Evolutionary conservation across 1,139 yeast species (phyloP).

Genomic region (Zygotorulaspora mrakii): DNA sequence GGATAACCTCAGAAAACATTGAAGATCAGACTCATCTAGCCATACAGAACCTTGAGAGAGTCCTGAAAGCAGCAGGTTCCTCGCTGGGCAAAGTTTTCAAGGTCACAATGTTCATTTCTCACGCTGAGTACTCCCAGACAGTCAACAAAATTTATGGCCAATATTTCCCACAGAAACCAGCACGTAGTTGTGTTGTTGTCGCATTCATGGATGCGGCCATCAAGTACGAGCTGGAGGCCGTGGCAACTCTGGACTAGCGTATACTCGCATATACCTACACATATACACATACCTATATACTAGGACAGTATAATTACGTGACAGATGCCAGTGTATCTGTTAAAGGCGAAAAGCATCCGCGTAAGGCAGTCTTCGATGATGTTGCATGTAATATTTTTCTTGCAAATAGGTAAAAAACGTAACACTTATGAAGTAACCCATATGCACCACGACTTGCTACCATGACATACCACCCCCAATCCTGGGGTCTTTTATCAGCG

Average conservation of each 20-base stretch:
- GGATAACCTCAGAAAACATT: conserved; percentile 39
- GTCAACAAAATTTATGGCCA: conserved; percentile 39
- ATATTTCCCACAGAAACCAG: conserved; percentile 40
- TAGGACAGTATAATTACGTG: no score
- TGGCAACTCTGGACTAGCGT: conserved; percentile 36
- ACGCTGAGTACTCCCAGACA: conserved; percentile 36
- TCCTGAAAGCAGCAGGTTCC: conserved; percentile 38
- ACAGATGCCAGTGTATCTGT: no score
- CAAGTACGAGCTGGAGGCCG: conserved; percentile 41
- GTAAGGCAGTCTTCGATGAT: no score
- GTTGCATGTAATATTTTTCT: no score
- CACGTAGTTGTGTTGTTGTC: conserved; percentile 40
- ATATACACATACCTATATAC: neutral
- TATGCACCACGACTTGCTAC: no score
- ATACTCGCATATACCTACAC: neutral
- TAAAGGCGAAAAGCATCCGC: no score
- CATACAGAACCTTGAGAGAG: conserved; percentile 37
- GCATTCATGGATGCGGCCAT: conserved; percentile 41
- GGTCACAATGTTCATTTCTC: conserved; percentile 41
- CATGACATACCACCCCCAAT: no score
- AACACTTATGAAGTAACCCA: no score
- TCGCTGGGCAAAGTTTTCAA: conserved; percentile 40
- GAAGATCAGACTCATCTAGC: conserved; percentile 40
- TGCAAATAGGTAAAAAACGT: no score
- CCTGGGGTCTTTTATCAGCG: no score